These are phyloP conservation scores for Plenodomus lindquistii DNA, from an alignment of 2,329 filamentous ascomycete species.

Conservation along the genomic window DNA sequence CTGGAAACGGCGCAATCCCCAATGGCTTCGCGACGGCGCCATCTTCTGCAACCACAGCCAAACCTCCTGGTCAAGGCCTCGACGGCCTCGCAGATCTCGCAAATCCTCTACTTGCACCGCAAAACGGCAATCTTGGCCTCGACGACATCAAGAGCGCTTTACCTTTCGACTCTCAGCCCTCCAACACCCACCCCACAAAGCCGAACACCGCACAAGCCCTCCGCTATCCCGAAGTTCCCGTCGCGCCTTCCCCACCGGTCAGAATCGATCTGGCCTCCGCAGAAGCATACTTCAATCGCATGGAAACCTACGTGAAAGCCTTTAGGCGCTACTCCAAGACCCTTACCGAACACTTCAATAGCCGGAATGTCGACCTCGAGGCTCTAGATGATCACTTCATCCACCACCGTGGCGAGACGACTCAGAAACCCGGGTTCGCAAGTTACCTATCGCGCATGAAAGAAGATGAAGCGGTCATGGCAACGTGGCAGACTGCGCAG, in stretches of 20 bases:
- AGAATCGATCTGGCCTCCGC: conserved; percentile 54
- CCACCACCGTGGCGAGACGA: conserved; percentile 55
- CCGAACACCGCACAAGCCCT: conserved; percentile 46
- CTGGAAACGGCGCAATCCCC: conserved; percentile 9
- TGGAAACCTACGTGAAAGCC: conserved; percentile 60
- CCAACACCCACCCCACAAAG: conserved; percentile 49
- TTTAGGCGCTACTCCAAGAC: conserved; percentile 59
- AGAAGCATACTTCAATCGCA: conserved; percentile 56
- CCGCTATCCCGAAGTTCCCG: conserved; percentile 56
- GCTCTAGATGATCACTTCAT: conserved; percentile 54
- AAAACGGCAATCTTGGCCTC: conserved; percentile 56
- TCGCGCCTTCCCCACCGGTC: conserved; percentile 51
- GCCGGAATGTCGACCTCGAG: conserved; percentile 53
- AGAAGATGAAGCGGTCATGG: conserved; percentile 66
- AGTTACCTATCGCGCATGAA: conserved; percentile 65
- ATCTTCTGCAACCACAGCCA: conserved; percentile 17
- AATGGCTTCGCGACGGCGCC: conserved; percentile 22
- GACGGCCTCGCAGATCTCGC: conserved; percentile 57
- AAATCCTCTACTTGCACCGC: conserved; percentile 53
- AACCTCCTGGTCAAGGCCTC: conserved; percentile 24
- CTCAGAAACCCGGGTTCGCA: conserved; percentile 55
- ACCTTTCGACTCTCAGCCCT: conserved; percentile 62
- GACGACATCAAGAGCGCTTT: conserved; percentile 58
- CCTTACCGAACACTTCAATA: conserved; percentile 61
- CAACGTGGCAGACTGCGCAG: conserved; percentile 63